Evolutionary conservation across 1,139 yeast genomes (phyloP).

Genomic region (Suhomyces maxii): DNA sequence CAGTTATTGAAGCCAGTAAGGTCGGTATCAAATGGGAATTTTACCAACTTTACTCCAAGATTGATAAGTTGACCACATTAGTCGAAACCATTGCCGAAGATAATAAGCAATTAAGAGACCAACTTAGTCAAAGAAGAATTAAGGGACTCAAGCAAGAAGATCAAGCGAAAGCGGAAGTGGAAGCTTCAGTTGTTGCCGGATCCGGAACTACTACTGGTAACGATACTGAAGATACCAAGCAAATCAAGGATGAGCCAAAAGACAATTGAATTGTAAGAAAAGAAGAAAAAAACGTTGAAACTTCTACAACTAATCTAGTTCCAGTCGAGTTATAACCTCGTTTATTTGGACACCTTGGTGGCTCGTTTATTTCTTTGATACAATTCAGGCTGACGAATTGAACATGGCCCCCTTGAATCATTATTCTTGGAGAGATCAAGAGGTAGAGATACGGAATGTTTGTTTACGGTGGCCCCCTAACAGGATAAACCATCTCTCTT

Average conservation of each 20-base stretch:
- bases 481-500: no score
- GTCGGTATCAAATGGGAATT: constrained; percentile 69
- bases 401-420: no score
- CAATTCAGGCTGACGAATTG: no score
- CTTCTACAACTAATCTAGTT: no score
- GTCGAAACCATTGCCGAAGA: constrained; percentile 46
- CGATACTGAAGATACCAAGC: background rate
- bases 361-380: no score
- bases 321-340: no score
- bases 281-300: no score
- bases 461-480: no score
- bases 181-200: background rate
- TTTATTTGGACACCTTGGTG: no score
- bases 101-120: constrained; percentile 34
- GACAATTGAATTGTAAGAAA: background rate
- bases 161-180: background rate
- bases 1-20: constrained; percentile 54
- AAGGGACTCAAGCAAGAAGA: background rate
- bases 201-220: background rate
- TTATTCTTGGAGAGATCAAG: no score
- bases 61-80: constrained; percentile 45
- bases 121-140: background rate
- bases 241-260: background rate
- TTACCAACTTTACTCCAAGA: constrained; percentile 52
- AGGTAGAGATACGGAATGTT: no score